Conservation (phyloP, 768 basidiomycete species). For the Tubosaeta sp. region DNA sequence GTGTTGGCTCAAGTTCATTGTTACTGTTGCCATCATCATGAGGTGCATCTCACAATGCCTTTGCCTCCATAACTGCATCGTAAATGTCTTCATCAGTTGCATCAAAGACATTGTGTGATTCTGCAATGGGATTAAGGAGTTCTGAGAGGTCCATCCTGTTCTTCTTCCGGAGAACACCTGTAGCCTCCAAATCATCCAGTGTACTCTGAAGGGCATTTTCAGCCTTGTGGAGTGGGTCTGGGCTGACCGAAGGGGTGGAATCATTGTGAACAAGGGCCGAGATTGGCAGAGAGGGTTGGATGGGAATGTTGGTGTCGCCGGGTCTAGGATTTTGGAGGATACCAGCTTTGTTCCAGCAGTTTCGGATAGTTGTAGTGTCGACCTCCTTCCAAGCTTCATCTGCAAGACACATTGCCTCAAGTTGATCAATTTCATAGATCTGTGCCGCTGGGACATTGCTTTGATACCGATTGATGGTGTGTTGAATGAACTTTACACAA, state of each 20-base stretch:
- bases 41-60: neutral
- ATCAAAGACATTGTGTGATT: conserved; percentile 6
- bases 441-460: neutral
- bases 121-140: neutral
- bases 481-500: neutral
- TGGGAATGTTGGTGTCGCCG: too few relatives aligned
- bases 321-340: too few relatives aligned
- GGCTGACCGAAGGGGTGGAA: too few relatives aligned
- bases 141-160: neutral
- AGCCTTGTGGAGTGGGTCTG: too few relatives aligned
- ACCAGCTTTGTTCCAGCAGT: neutral
- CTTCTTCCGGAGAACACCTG: neutral
- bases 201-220: too few relatives aligned
- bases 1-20: neutral
- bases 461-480: neutral
- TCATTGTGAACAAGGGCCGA: too few relatives aligned
- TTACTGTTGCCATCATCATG: neutral
- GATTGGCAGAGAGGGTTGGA: too few relatives aligned
- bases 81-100: neutral
- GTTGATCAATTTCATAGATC: neutral
- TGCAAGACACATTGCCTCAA: neutral
- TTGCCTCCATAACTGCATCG: neutral
- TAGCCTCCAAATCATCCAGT: neutral
- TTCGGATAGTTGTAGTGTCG: neutral
- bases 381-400: neutral